Evolutionary conservation across 306 rosid species (phyloP), one percentile per base, ranked within the genome.

Genomic region (Medicago ruthenica): DNA sequence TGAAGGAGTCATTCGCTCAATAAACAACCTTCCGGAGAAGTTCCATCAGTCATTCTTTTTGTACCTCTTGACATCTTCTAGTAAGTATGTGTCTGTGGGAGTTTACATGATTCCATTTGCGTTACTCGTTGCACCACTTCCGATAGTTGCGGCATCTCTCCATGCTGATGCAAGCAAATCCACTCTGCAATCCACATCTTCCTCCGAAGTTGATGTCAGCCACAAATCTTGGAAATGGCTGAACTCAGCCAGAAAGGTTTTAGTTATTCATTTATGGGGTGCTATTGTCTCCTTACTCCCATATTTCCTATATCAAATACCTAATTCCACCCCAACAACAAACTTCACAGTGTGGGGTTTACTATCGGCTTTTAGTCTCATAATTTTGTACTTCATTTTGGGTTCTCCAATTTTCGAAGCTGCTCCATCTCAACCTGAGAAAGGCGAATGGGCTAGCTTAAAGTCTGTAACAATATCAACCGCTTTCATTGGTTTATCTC

Each of bases 91-190:
- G 67, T 92, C 97, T 0, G 97, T 92, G 44, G 98, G 97, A 65
- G 92, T 90, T 84, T 95, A 95, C 89, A 95, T 92, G 97, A 95
- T 95, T 79, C 86, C 97, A 39, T 92, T 95, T 79, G 97, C 91
- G 2, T 87, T 95, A 18, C 96, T 95, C 21, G 85, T 89, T 75
- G 97, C 93, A 66, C 92, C 98, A 65, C 97, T 92, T 65, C 98
- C 97, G 8, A 55, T 91, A 76, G 90, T 90, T 80, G 97, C 97
- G 0, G 97, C 97, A 24, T 90, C 93, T 86, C 93, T 95, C 47
- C 83, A 89, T 58, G 58, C 81, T 15, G 68, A 83, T 84, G 86
- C 88, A 37, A 76, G 51, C 65, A 83, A 90, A 80, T 79, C 77
- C 58, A 18, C 84, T 50, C 34, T 83, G 36, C 77, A 76, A 45